Conservation (phyloP, 768 basidiomycete genomes). For the Panaeolus cyanescens region DNA sequence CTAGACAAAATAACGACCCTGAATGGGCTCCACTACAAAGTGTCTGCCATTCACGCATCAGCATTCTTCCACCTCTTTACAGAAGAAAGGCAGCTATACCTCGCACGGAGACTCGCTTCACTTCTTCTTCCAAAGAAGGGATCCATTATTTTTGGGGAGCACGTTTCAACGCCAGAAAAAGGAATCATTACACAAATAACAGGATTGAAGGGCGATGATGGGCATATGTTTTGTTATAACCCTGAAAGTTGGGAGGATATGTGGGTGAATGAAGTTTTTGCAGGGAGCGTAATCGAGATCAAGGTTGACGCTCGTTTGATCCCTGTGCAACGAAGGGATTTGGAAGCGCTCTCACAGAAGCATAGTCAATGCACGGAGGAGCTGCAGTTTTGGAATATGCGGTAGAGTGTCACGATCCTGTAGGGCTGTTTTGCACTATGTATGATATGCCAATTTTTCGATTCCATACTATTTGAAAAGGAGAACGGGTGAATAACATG, state of each 20-base stretch:
- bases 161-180: constrained; percentile 34
- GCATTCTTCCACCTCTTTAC: constrained; percentile 39
- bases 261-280: constrained; percentile 38
- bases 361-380: not conserved
- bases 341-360: not conserved
- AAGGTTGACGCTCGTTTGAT: constrained; percentile 16
- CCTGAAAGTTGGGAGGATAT: constrained; percentile 35
- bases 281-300: constrained; percentile 8
- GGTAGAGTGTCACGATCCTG: not conserved
- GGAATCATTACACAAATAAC: constrained; percentile 19
- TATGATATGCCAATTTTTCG: too few relatives aligned
- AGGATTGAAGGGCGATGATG: not conserved
- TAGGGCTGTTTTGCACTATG: not conserved
- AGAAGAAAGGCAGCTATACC: constrained; percentile 29
- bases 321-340: not conserved
- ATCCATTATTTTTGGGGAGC: constrained; percentile 38
- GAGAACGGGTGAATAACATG: not conserved
- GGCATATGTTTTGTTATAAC: constrained; percentile 38
- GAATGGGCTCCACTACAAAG: constrained; percentile 37
- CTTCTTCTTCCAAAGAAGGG: constrained; percentile 34
- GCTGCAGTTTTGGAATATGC: not conserved
- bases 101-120: constrained; percentile 29
- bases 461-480: not conserved
- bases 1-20: constrained; percentile 21
- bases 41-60: constrained; percentile 47